Conservation (phyloP, 768 basidiomycete species). For the Termitomyces heimii region DNA sequence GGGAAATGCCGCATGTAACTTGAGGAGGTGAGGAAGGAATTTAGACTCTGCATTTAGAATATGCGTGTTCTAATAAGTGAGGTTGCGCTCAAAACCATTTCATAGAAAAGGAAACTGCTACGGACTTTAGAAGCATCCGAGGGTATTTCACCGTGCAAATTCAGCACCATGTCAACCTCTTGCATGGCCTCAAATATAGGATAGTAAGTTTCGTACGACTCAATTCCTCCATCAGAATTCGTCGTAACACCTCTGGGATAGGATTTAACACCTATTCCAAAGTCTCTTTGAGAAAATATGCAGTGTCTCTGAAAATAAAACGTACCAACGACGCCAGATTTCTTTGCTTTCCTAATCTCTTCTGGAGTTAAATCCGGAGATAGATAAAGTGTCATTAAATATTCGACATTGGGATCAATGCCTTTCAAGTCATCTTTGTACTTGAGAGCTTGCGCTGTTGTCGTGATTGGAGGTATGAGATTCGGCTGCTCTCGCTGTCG, state of each 20-base stretch:
- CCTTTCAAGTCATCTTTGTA: constrained; percentile 73
- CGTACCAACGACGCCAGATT: constrained; percentile 70
- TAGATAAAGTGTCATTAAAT: constrained; percentile 97
- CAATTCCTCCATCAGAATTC: constrained; percentile 93
- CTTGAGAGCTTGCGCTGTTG: constrained; percentile 69
- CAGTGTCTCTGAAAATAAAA: constrained; percentile 14
- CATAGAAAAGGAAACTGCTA: constrained; percentile 11
- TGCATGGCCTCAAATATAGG: constrained; percentile 93
- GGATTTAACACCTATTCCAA: constrained; percentile 73
- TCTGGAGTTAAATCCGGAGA: constrained; percentile 85
- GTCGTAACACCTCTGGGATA: constrained; percentile 98
- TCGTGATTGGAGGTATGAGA: constrained; percentile 82
- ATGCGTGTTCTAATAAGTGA: constrained; percentile 64
- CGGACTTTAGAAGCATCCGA: constrained; percentile 64
- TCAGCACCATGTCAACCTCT: constrained; percentile 88
- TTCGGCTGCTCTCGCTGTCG: constrained; percentile 63
- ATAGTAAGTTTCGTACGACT: constrained; percentile 92
- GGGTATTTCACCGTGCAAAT: constrained; percentile 95
- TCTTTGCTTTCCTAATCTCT: constrained; percentile 83
- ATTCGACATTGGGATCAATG: constrained; percentile 75
- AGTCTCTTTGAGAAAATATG: background rate
- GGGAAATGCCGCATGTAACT: constrained; percentile 81
- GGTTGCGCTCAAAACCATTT: background rate
- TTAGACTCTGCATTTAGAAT: constrained; percentile 88
- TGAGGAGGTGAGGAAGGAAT: constrained; percentile 84